Evolutionary conservation across 2,329 filamentous ascomycete genomes (phyloP), one percentile per base, ranked within the genome.

Genomic region (Ascochyta rabiei): DNA sequence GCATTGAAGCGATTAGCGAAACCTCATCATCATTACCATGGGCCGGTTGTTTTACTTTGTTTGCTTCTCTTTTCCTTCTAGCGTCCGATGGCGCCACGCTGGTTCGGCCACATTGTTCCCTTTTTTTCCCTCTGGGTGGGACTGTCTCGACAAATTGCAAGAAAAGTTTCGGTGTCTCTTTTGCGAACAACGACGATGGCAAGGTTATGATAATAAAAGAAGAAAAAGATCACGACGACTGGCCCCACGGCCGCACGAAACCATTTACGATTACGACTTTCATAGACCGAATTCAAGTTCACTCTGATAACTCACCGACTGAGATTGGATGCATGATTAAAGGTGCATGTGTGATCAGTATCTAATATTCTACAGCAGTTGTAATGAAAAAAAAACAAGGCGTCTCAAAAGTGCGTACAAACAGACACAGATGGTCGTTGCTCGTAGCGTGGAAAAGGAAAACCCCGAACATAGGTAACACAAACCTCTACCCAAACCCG

Each of bases 1-100:
- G 66, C 64, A 66, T 70, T 66, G 56, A 60, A 72, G 70, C 69
- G 69, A 67, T 72, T 66, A 69, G 68, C 69, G 69, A 68, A 50
- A 34, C 28, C 19, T 45, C 38, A 37, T 51, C 40, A 51, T 51
- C 33, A 42, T 46, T 30, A 42, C 35, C 45, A 53, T 55, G 58
- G 59, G 59, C 47, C 40, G 59, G 60, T 52, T 56, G 47, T 60
- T 42, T 63, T 44, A 4, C 37, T 49, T 33, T 48, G 16, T 46
- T 30, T 30, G 10, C 3, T 47, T 47, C 30, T 18, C 7, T 8
- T 7, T 24, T 10, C 26, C 26, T n/a, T n/a, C 9, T 28, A 28
- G 3, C 26, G 26, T 10, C 9, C 6, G 15, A 34, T 16, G 15
- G 16, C 6, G 31, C 31, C 31, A 34, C n/a, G 3, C n/a, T n/a